Evolutionary conservation across 148 eudicot species (phyloP).

Genomic region (Mesembryanthemum crystallinum): DNA sequence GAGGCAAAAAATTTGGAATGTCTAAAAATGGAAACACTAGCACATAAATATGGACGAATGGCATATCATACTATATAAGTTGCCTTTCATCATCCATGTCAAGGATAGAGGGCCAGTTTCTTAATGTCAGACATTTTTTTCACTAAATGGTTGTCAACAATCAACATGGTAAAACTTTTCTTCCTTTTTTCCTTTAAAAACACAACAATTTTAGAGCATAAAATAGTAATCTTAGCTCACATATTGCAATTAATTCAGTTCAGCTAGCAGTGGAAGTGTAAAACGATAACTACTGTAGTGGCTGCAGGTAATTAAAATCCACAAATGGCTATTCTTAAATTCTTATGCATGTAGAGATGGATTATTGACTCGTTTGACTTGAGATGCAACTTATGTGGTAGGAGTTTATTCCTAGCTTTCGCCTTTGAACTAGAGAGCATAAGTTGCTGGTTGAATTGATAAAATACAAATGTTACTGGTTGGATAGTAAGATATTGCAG

Average conservation of each 20-base stretch:
- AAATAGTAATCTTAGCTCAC: too few species aligned
- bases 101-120: too few species aligned
- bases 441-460: constrained; percentile 1
- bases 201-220: too few species aligned
- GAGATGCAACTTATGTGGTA: background rate
- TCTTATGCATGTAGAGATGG: background rate
- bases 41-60: background rate
- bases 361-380: background rate
- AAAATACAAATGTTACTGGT: too few species aligned
- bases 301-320: background rate
- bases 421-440: background rate
- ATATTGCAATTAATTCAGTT: background rate
- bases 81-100: background rate
- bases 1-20: background rate
- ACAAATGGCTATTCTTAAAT: background rate
- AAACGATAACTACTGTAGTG: too few species aligned
- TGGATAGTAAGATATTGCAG: background rate
- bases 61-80: background rate
- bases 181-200: too few species aligned
- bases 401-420: background rate
- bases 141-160: too few species aligned
- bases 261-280: background rate
- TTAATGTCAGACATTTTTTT: too few species aligned
- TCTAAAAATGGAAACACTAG: background rate
- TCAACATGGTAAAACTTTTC: too few species aligned